Evolutionary conservation across 2,329 filamentous ascomycete genomes (phyloP), one percentile per base, ranked within the genome.

Genomic region (Fusarium siculi): DNA sequence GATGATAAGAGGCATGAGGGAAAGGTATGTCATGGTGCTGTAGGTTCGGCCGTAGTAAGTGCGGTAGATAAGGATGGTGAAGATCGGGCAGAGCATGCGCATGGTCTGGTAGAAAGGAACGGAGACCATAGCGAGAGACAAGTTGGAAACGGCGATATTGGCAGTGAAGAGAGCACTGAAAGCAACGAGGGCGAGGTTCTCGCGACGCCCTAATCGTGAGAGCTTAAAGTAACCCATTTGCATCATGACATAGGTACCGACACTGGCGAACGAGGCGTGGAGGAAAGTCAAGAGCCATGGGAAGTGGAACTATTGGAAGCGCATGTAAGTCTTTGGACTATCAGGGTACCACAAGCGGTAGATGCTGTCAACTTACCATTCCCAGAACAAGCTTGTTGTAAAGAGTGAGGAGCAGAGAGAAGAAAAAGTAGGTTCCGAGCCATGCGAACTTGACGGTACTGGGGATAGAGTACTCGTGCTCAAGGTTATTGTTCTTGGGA

Each of bases 61-160:
- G 57, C 87, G 87, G 82, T 89, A 90, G 78, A 91, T 89, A 70
- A 89, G 79, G 63, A 91, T 87, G 58, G 89, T 90, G 78, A 91
- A 89, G 75, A 91, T 85, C 34, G 90, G 89, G 67, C 86, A 88
- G 25, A 89, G 88, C 68, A 89, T 90, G 71, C 89, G 86, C 80
- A 91, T 87, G 65, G 90, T 89, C 79, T 91, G 89, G 79, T 91
- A 90, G 80, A 91, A 91, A 5, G 90, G 87, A n/a, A 91, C 87
- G 1, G 89, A 91, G 42, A 90, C 89, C 85, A 89, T 85, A 68
- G 82, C 83, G 42, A 91, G 83, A n/a, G 89, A 90, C 30, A 90
- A 84, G 80, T 91, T 91, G n/a, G 88, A 90, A 50, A 90, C 86
- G 65, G 89, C 89, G 73, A 91, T 90, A 80, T 91, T 91, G 78